Conservation (phyloP, 352 stramenopile species). For the Elongisporangium senticosum region DNA sequence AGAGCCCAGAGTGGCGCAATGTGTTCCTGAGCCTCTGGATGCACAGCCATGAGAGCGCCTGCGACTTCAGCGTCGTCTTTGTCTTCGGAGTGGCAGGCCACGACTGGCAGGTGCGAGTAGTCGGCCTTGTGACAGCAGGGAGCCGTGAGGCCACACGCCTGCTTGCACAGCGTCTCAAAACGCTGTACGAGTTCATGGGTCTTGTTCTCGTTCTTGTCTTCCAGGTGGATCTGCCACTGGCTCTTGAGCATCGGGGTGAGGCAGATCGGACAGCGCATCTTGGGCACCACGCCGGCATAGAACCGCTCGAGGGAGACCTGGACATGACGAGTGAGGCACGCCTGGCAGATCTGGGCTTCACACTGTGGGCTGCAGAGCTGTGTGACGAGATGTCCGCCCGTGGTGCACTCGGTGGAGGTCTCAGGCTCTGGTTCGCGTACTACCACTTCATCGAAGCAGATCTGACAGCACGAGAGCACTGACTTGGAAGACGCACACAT, state of each 20-base stretch:
- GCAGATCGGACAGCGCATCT: constrained; percentile 25
- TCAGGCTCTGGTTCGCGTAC: background rate
- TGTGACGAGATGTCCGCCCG: background rate
- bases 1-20: constrained; percentile 3
- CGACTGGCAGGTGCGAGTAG: constrained; percentile 29
- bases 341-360: constrained; percentile 11
- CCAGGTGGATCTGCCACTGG: constrained; percentile 14
- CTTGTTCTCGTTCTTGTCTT: background rate
- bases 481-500: background rate
- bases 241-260: constrained; percentile 20
- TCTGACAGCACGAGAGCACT: constrained; percentile 15
- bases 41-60: constrained; percentile 5
- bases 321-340: constrained; percentile 18
- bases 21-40: background rate
- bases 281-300: constrained; percentile 24
- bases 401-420: background rate
- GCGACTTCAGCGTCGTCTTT: constrained; percentile 1
- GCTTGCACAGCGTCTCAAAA: constrained; percentile 15
- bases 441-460: constrained; percentile 18
- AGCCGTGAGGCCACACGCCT: constrained; percentile 15
- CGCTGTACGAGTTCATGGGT: background rate
- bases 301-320: constrained; percentile 19
- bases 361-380: constrained; percentile 15
- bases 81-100: constrained; percentile 7
- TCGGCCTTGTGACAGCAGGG: constrained; percentile 24